phyloP scores from a whole-genome alignment of 306 rosid species.

The Begonia fuchsioides region DNA sequence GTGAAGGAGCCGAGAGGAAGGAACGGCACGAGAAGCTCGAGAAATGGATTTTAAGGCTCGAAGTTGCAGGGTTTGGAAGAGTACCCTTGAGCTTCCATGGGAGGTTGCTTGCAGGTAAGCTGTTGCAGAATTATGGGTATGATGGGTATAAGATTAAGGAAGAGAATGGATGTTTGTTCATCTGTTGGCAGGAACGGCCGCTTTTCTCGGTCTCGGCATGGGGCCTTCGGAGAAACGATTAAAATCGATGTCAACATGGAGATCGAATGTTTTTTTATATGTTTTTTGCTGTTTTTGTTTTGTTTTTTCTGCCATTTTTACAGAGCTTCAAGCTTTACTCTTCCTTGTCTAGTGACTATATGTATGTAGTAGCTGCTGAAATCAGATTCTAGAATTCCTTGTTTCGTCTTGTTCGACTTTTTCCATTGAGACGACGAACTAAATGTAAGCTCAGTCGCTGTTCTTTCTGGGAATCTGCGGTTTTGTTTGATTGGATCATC shows the following conservation, averaged over 20 bases:
- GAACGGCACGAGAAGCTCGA: conserved; percentile 74
- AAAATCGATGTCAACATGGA: background rate
- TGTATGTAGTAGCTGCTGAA: no score
- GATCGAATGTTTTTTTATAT: no score
- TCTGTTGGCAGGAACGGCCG: conserved; percentile 50
- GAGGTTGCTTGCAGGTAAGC: conserved; percentile 30
- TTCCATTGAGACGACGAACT: no score
- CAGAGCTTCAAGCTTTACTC: no score
- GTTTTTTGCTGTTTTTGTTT: no score
- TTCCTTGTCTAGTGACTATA: no score
- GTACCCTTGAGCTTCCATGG: conserved; percentile 40
- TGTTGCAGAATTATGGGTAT: conserved; percentile 31
- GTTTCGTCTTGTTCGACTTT: no score
- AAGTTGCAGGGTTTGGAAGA: conserved; percentile 46
- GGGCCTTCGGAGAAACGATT: conserved; percentile 31
- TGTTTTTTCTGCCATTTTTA: no score
- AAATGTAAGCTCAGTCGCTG: no score
- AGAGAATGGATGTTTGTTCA: conserved; percentile 30
- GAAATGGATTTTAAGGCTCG: conserved; percentile 58
- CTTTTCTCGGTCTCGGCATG: conserved; percentile 64
- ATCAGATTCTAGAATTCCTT: no score
- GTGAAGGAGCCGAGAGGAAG: conserved; percentile 63
- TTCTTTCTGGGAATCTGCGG: no score
- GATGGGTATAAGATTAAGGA: conserved; percentile 42
- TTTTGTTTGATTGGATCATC: no score